Evolutionary conservation across 148 eudicot species (phyloP).

Genomic region (Chenopodium album): DNA sequence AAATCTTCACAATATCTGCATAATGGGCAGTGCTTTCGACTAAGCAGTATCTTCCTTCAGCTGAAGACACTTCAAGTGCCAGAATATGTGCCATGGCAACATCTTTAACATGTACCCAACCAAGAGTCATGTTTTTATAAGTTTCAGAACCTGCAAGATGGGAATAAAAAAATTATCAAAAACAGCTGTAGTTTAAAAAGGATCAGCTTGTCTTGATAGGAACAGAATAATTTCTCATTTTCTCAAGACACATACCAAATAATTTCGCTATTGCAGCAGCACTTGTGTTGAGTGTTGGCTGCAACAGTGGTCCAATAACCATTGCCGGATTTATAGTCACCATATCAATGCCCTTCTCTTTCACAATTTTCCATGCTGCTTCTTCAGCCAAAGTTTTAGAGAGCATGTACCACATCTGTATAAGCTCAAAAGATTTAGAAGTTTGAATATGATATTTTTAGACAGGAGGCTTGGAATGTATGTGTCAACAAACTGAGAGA

Average conservation of each 20-base stretch:
- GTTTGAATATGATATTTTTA: neutral
- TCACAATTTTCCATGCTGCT: slow-evolving; percentile 48
- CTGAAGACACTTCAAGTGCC: slow-evolving; percentile 36
- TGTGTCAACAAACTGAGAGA: neutral
- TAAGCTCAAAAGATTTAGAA: neutral
- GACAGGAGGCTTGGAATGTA: too few species aligned
- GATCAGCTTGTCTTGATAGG: neutral
- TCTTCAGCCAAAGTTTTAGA: slow-evolving; percentile 61
- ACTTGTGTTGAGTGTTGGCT: slow-evolving; percentile 55
- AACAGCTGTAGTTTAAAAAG: neutral
- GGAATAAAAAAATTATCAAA: slow-evolving; percentile 2
- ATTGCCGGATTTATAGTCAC: slow-evolving; percentile 42
- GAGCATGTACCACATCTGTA: slow-evolving; percentile 43
- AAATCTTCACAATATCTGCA: slow-evolving; percentile 26
- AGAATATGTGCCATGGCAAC: slow-evolving; percentile 37
- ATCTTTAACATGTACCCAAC: slow-evolving; percentile 45
- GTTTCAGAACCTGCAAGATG: slow-evolving; percentile 25
- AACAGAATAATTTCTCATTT: neutral
- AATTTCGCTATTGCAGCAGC: slow-evolving; percentile 37
- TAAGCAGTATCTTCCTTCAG: slow-evolving; percentile 36
- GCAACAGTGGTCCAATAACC: slow-evolving; percentile 50
- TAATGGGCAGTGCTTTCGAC: slow-evolving; percentile 27
- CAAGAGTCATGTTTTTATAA: slow-evolving; percentile 18
- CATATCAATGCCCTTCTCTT: slow-evolving; percentile 53
- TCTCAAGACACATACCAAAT: slow-evolving; percentile 25